phyloP scores from a whole-genome alignment of 345 rosid genomes.

The Salix viminalis region DNA sequence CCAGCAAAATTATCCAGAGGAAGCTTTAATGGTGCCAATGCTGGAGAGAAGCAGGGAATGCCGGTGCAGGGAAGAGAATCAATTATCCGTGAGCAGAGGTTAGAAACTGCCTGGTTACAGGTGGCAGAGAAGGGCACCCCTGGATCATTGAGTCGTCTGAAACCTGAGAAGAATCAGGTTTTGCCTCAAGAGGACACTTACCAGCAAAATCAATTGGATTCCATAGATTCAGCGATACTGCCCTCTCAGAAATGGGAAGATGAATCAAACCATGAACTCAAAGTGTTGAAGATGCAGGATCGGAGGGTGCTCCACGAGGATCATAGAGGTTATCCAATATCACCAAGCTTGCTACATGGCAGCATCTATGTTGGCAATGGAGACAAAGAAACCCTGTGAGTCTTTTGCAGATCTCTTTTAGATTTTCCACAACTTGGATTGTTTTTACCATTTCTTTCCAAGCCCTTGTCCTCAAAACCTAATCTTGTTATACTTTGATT shows the following conservation, averaged over 20 bases:
- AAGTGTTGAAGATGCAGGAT: constrained; percentile 56
- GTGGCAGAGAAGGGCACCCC: constrained; percentile 80
- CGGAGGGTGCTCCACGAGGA: constrained; percentile 51
- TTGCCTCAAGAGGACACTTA: constrained; percentile 69
- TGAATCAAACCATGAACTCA: constrained; percentile 61
- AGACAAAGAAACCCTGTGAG: constrained; percentile 83
- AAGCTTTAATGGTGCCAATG: constrained; percentile 27
- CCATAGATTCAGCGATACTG: constrained; percentile 42
- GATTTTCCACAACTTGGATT: background rate
- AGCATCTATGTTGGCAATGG: constrained; percentile 36
- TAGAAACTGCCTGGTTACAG: constrained; percentile 98
- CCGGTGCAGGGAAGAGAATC: constrained; percentile 94
- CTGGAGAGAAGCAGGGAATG: constrained; percentile 39
- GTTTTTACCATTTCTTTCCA: background rate
- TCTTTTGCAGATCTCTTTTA: constrained; percentile 20
- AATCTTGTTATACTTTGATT: too few relatives aligned
- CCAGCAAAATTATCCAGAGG: constrained; percentile 35
- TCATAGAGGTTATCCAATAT: constrained; percentile 48
- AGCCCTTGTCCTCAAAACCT: background rate
- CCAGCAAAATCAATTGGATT: constrained; percentile 45
- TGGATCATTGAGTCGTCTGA: constrained; percentile 48
- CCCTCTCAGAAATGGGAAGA: constrained; percentile 69
- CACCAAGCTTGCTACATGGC: constrained; percentile 84
- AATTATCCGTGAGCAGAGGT: constrained; percentile 83
- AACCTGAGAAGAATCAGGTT: constrained; percentile 89